phyloP scores from a whole-genome alignment of 2,329 filamentous ascomycete genomes.

The Colletotrichum graminicola region DNA sequence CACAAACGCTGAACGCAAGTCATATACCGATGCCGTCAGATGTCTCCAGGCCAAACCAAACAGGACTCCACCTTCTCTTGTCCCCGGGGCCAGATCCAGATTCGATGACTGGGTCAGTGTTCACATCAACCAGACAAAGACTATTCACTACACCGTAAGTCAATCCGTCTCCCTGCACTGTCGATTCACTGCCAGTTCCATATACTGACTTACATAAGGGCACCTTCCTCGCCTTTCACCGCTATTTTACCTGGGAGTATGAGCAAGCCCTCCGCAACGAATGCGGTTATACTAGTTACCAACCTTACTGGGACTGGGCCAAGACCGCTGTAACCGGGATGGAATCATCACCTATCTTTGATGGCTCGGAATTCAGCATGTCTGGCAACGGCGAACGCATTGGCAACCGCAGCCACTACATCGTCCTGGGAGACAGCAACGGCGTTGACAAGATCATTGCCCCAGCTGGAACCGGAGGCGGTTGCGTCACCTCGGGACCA shows the following conservation, averaged over 20 bases:
- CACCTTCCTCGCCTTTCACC: slow-evolving; percentile 50
- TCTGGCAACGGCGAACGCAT: slow-evolving; percentile 58
- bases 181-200: neutral
- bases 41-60: slow-evolving; percentile 58
- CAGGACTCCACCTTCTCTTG: slow-evolving; percentile 49
- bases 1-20: neutral
- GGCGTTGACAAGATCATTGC: slow-evolving; percentile 48
- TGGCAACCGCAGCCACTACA: slow-evolving; percentile 43
- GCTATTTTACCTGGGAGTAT: slow-evolving; percentile 50
- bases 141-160: slow-evolving; percentile 55
- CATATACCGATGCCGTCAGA: slow-evolving; percentile 59
- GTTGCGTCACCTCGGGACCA: slow-evolving; percentile 65
- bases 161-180: too few relatives aligned
- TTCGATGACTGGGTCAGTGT: slow-evolving; percentile 65
- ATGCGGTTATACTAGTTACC: slow-evolving; percentile 54
- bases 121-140: slow-evolving; percentile 61
- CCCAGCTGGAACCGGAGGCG: slow-evolving; percentile 65
- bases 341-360: slow-evolving; percentile 59
- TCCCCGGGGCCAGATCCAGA: slow-evolving; percentile 57
- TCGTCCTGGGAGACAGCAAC: slow-evolving; percentile 47
- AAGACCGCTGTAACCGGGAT: slow-evolving; percentile 52
- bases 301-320: slow-evolving; percentile 63
- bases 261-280: slow-evolving; percentile 50
- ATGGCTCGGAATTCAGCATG: slow-evolving; percentile 59
- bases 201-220: neutral